Conservation (phyloP, 148 eudicot species). For the Beta vulgaris region DNA sequence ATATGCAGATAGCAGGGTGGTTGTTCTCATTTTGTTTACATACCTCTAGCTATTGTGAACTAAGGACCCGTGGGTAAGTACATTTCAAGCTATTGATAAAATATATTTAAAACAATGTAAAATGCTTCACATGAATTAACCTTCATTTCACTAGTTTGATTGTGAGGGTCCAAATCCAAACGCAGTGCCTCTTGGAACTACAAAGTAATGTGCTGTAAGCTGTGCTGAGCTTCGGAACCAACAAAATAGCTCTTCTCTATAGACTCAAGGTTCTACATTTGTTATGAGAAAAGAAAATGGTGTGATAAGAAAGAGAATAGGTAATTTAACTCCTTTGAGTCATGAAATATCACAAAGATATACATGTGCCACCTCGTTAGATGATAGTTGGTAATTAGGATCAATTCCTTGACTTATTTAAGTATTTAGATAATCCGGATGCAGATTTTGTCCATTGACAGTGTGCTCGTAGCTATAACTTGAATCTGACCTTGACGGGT, state of each 20-base stretch:
- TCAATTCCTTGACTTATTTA: conserved; percentile 40
- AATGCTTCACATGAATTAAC: conserved; percentile 31
- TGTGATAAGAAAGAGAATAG: no score
- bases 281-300: no score
- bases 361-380: conserved; percentile 56
- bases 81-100: not conserved
- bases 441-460: conserved; percentile 52
- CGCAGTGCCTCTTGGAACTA: conserved; percentile 69
- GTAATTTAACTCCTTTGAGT: not conserved
- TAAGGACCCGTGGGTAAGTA: not conserved
- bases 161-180: conserved; percentile 42
- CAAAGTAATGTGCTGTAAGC: conserved; percentile 71
- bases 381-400: conserved; percentile 38
- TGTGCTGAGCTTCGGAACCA: conserved; percentile 52
- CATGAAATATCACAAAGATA: not conserved
- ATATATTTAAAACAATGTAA: not conserved
- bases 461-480: conserved; percentile 52
- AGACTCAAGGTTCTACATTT: conserved; percentile 47
- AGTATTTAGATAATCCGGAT: conserved; percentile 44
- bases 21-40: no score
- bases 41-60: not conserved
- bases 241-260: conserved; percentile 41
- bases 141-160: conserved; percentile 51
- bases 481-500: conserved; percentile 41
- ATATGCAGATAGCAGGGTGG: not conserved